A percentile compares a stretch with the other conserved stretches of the same genome.
These are phyloP conservation scores for Elsinoe ampelina DNA, from an alignment of 2,329 filamentous ascomycete species.

Conservation along the genomic window DNA sequence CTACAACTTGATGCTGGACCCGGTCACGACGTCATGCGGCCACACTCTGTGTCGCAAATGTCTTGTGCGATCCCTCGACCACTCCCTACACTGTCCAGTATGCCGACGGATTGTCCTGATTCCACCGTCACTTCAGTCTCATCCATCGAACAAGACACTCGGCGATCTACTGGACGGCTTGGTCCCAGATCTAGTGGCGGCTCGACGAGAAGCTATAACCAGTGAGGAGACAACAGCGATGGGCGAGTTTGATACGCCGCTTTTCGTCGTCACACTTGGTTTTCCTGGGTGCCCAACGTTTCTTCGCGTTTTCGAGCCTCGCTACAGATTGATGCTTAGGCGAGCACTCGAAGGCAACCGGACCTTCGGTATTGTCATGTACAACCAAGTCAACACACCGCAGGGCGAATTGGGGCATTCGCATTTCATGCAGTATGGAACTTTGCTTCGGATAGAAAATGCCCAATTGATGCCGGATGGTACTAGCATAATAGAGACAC, in stretches of 20 bases:
- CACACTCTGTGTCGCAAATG: constrained; percentile 84
- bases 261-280: constrained; percentile 75
- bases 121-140: constrained; percentile 39
- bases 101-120: constrained; percentile 60
- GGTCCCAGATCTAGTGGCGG: constrained; percentile 57
- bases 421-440: constrained; percentile 66
- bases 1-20: constrained; percentile 71
- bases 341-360: constrained; percentile 62
- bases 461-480: constrained; percentile 68
- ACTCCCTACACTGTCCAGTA: constrained; percentile 68
- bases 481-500: constrained; percentile 69
- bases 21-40: constrained; percentile 74
- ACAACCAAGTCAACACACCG: constrained; percentile 45
- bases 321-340: constrained; percentile 81
- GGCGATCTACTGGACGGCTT: constrained; percentile 55
- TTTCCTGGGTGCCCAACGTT: constrained; percentile 80
- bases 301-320: constrained; percentile 84
- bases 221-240: constrained; percentile 48
- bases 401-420: constrained; percentile 45
- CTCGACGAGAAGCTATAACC: constrained; percentile 47
- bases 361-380: constrained; percentile 79
- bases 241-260: constrained; percentile 52
- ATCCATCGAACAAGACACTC: constrained; percentile 55
- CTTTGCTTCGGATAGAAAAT: constrained; percentile 65
- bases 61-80: constrained; percentile 64